Evolutionary conservation across 257 asterid genomes (phyloP), one percentile per base, ranked within the genome.

Genomic region (Rhazya stricta): DNA sequence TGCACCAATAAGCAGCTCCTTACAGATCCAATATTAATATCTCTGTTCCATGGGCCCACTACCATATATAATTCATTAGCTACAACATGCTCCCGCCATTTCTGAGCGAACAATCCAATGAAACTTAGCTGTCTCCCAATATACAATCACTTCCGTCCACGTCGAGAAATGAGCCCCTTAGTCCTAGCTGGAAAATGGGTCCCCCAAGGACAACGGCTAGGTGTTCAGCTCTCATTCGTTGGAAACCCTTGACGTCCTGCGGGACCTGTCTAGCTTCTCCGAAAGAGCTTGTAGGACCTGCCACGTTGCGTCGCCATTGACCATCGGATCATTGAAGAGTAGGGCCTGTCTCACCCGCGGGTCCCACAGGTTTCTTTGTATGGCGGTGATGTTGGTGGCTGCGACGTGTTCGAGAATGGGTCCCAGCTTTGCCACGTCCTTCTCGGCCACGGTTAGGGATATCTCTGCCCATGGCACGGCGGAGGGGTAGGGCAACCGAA

Each of bases 271-370:
- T 0, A 93, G 73, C 83, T 77, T 87, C 54, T 15, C 41, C 0
- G 87, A 74, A 9, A 93, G 79, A 4, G 85, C 81, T 69, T 74
- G 79, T 2, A 93, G 19, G 12, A 88, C 90, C 30, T 85, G 96
- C 92, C 93, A 93, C 85, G 97, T 93, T 67, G 99, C 98, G n/a
- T 95, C 99, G 0, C 99, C 96, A 42, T 78, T 85, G 46, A 53
- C 63, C 86, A 81, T 71, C 18, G 84, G 88, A 74, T 84, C 85
- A 67, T 83, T 21, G 81, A 77, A 92, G 0, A 92, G 88, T 5
- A 95, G 83, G 72, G 97, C 88, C 79, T 50, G 39, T 8, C 88
- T 69, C 36, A 91, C 86, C 2, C 37, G 54, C 2, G 88, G 85
- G 86, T 88, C 91, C 94, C 92, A 71, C 9, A 95, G 72, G 27